Base-by-base conservation (phyloP, 1,139 yeast species). In the Geotrichum reessii region DNA sequence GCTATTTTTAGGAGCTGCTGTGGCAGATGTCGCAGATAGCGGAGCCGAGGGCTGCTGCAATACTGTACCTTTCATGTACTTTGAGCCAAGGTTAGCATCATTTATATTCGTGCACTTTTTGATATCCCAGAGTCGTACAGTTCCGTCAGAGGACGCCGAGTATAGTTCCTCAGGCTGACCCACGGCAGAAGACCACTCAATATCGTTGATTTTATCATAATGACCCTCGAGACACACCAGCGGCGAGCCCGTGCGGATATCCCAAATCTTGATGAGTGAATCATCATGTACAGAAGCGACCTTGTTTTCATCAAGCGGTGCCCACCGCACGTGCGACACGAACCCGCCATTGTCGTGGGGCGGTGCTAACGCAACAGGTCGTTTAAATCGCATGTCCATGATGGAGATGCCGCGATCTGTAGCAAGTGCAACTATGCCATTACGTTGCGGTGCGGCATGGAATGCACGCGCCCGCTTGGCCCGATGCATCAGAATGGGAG, bases 401-500 rank as follows among this genome's bases (percentile, higher is more conserved):
- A 88, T 72, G 0, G 92, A 83, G 3, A 87, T 79, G 1, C 95
- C 95, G 67, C 84, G 84, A 49, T 76, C 75, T 2, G 95, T 92
- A 57, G 87, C 83, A 3, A 86, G 71, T 0, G 89, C 87, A 42
- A 86, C 66, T 9, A 81, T 69, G 1, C 85, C 84, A 62, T 80
- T 80, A 42, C 79, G 74, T 24, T 71, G 65, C 0, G 76, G 73
- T 33, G 83, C 78, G 1, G 81, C 70, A 63, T 85, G 86, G 59
- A 86, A 80, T 58, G 80, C 76, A 17, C 71, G 67, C 2, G 84
- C 68, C 0, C 90, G 88, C 2, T 76, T 71, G 22, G 81, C 74
- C 49, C 78, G 78, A 33, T 83, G 77, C 55, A 84, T 82, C 58
- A 82, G 72, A 9, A 81, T 69, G 1, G 95, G 81, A 67, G 75